These are phyloP conservation scores for Aspergillus caelatus DNA, from an alignment of 2,329 filamentous ascomycete species.

Conservation along the genomic window DNA sequence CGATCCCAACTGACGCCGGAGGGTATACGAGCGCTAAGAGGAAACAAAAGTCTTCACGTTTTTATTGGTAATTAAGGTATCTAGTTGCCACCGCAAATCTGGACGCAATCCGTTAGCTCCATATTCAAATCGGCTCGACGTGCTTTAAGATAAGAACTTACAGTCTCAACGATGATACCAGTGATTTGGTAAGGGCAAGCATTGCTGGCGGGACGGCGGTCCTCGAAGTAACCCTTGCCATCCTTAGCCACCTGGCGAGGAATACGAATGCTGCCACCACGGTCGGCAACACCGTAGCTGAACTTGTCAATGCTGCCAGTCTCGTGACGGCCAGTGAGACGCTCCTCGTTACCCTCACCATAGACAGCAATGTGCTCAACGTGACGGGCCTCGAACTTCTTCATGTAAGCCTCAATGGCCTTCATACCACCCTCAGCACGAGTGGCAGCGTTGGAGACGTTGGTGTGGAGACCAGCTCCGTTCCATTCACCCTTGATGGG, in stretches of 20 bases:
- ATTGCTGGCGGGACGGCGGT: conserved; percentile 80
- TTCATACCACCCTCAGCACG: conserved; percentile 93
- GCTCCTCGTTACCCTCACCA: conserved; percentile 92
- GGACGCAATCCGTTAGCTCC: conserved; percentile 10
- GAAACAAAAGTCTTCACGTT: conserved; percentile 31
- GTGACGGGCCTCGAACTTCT: conserved; percentile 79
- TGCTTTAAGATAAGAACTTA: conserved; percentile 28
- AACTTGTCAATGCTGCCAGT: conserved; percentile 93
- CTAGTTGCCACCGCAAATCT: conserved; percentile 47
- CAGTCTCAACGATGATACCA: conserved; percentile 77
- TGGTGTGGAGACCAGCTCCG: conserved; percentile 88
- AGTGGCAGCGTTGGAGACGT: conserved; percentile 90
- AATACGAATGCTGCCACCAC: conserved; percentile 91
- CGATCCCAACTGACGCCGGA: conserved; percentile 42
- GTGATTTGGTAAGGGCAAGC: conserved; percentile 85
- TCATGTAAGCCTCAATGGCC: conserved; percentile 82
- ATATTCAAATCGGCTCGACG: background rate
- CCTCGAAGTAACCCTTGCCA: conserved; percentile 94
- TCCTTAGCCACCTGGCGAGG: conserved; percentile 82
- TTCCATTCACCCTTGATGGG: conserved; percentile 97
- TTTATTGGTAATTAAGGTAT: conserved; percentile 20
- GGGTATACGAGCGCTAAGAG: conserved; percentile 45
- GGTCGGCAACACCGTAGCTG: conserved; percentile 92
- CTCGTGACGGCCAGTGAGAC: conserved; percentile 92
- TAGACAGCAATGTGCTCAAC: conserved; percentile 88